Conservation (phyloP, 2,329 filamentous ascomycete genomes). For the Fusarium piperis region DNA sequence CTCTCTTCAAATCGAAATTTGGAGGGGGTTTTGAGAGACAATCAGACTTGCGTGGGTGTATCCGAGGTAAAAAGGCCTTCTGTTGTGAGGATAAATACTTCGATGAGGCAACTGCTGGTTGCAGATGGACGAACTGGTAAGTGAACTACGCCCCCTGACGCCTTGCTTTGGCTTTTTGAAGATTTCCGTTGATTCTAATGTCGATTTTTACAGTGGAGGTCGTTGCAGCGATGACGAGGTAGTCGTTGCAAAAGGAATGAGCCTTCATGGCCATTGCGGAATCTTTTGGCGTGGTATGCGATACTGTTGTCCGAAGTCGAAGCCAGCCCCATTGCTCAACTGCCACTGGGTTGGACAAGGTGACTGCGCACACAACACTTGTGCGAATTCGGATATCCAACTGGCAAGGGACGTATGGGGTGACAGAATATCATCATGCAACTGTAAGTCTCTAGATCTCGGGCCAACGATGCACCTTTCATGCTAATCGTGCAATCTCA, state of each 20-base stretch:
- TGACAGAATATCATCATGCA: neutral
- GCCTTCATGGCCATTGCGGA: neutral
- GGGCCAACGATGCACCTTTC: neutral
- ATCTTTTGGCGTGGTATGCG: neutral
- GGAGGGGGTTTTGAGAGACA: neutral
- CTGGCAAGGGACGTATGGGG: neutral
- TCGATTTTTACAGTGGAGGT: neutral
- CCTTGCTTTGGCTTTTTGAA: neutral
- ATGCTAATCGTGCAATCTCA: neutral
- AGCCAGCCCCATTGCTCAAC: neutral
- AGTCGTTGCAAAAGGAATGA: neutral
- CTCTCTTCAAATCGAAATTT: neutral
- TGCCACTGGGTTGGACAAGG: neutral
- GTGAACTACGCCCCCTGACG: neutral
- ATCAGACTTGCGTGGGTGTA: neutral
- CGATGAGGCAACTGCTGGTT: neutral
- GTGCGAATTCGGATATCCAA: neutral
- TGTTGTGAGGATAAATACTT: neutral
- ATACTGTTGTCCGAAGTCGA: neutral
- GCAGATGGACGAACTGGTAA: neutral
- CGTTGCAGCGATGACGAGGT: neutral
- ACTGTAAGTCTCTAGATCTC: neutral
- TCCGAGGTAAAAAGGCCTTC: neutral
- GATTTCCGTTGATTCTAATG: neutral
- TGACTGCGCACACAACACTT: neutral